These are phyloP conservation scores for Agarophyton chilense DNA, from an alignment of 23 red algal genomes.

Conservation along the genomic window DNA sequence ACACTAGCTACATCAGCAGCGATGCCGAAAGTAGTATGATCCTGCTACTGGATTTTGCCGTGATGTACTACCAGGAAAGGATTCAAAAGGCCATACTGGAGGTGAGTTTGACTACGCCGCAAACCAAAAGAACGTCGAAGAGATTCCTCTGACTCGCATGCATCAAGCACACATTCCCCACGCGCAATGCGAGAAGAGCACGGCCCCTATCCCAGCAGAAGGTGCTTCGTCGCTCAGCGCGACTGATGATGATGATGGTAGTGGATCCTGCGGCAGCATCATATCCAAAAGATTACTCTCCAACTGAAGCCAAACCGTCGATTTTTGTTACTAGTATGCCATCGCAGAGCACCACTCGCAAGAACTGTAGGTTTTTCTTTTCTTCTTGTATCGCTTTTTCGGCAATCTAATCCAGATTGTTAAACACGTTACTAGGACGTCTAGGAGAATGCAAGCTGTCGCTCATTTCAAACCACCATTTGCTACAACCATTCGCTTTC, in stretches of 20 bases:
- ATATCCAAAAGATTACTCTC: neutral
- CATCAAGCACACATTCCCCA: too few species aligned
- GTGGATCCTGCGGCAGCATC: slow-evolving; percentile 25
- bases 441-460: neutral
- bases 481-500: slow-evolving; percentile 25
- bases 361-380: slow-evolving; percentile 42
- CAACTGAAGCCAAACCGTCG: neutral
- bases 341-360: slow-evolving; percentile 37
- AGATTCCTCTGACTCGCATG: too few species aligned
- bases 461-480: slow-evolving; percentile 56
- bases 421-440: neutral
- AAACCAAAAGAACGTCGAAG: too few species aligned
- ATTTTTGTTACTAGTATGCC: slow-evolving; percentile 38
- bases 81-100: too few species aligned
- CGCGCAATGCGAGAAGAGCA: too few species aligned
- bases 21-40: too few species aligned
- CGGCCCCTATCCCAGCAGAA: too few species aligned
- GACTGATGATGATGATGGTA: slow-evolving; percentile 4
- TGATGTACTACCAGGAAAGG: too few species aligned
- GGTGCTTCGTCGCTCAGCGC: too few species aligned
- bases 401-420: slow-evolving; percentile 6
- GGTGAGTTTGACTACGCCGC: too few species aligned
- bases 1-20: too few species aligned
- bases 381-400: slow-evolving; percentile 21
- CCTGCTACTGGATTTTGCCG: too few species aligned